A percentile compares a stretch with the other conserved stretches of the same genome.
Conservation (phyloP, 208 protist genomes). For the Leishmania gerbilli region DNA sequence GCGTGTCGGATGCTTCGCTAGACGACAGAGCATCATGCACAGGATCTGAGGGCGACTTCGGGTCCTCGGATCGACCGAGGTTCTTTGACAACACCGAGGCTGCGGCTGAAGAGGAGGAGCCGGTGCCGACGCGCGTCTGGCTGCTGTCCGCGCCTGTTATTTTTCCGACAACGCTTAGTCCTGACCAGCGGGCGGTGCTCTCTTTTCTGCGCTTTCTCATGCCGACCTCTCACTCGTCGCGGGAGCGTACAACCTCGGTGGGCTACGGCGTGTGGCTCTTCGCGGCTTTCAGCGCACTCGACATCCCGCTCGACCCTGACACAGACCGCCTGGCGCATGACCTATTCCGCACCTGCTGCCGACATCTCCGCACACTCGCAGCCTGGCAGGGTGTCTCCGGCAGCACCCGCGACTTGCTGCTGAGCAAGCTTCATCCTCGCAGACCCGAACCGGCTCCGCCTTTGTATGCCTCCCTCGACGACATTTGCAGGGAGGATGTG, state of each 20-base stretch:
- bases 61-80: slow-evolving; percentile 5
- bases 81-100: slow-evolving; percentile 32
- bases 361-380: slow-evolving; percentile 62
- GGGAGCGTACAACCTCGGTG: slow-evolving; percentile 7
- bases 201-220: slow-evolving; percentile 56
- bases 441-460: not conserved
- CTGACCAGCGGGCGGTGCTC: slow-evolving; percentile 20
- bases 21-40: not conserved
- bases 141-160: not conserved
- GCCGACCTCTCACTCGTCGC: slow-evolving; percentile 17
- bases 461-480: slow-evolving; percentile 47
- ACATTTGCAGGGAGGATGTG: slow-evolving; percentile 60
- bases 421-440: slow-evolving; percentile 24
- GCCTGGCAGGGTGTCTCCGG: slow-evolving; percentile 42
- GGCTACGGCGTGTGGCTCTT: slow-evolving; percentile 80
- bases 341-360: slow-evolving; percentile 69
- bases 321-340: slow-evolving; percentile 72
- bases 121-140: not conserved
- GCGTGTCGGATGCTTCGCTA: not conserved
- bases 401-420: slow-evolving; percentile 48
- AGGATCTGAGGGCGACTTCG: not conserved
- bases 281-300: slow-evolving; percentile 53
- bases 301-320: slow-evolving; percentile 81
- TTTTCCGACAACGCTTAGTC: not conserved
- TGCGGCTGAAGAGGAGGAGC: not conserved